phyloP scores from a whole-genome alignment of 2,329 filamentous ascomycete species.

The Ascochyta koolunga region DNA sequence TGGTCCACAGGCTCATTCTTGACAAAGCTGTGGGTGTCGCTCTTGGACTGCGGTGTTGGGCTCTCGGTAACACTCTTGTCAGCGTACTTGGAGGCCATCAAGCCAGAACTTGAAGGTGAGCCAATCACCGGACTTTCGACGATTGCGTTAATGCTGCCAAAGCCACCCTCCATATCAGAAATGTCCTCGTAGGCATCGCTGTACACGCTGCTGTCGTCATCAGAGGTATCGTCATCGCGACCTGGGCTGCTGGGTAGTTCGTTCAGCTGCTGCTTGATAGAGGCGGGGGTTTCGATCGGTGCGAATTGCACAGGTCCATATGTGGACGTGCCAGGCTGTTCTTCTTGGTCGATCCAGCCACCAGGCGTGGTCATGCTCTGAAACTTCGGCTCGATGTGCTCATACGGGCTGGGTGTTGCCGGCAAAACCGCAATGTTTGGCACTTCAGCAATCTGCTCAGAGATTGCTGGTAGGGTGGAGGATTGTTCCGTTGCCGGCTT shows the following conservation, averaged over 20 bases:
- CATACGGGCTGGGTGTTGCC: slow-evolving; percentile 40
- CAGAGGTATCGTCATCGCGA: slow-evolving; percentile 35
- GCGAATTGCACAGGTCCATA: slow-evolving; percentile 4
- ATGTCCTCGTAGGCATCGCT: slow-evolving; percentile 80
- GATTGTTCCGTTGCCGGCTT: slow-evolving; percentile 21
- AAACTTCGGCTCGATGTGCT: slow-evolving; percentile 34
- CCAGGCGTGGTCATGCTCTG: slow-evolving; percentile 37
- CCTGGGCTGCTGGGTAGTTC: slow-evolving; percentile 5
- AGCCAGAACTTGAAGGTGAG: slow-evolving; percentile 21
- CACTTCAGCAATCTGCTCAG: slow-evolving; percentile 28
- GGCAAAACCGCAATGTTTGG: slow-evolving; percentile 46
- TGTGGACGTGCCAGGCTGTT: slow-evolving; percentile 1
- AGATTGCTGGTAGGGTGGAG: slow-evolving; percentile 9
- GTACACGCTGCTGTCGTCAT: slow-evolving; percentile 63
- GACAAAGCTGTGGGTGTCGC: slow-evolving; percentile 1
- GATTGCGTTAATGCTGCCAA: slow-evolving; percentile 75
- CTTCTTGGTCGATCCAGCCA: slow-evolving; percentile 40
- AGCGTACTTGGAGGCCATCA: slow-evolving; percentile 36
- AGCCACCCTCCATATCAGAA: slow-evolving; percentile 69
- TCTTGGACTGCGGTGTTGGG: slow-evolving; percentile 20
- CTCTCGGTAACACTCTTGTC: slow-evolving; percentile 22
- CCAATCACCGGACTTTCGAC: slow-evolving; percentile 62
- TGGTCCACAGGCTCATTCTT: slow-evolving; percentile 18
- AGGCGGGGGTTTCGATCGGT: slow-evolving; percentile 12
- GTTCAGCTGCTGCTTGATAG: slow-evolving; percentile 7